These are phyloP conservation scores for Lasiodiplodia citricola DNA, from an alignment of 2,329 filamentous ascomycete species.

Conservation along the genomic window DNA sequence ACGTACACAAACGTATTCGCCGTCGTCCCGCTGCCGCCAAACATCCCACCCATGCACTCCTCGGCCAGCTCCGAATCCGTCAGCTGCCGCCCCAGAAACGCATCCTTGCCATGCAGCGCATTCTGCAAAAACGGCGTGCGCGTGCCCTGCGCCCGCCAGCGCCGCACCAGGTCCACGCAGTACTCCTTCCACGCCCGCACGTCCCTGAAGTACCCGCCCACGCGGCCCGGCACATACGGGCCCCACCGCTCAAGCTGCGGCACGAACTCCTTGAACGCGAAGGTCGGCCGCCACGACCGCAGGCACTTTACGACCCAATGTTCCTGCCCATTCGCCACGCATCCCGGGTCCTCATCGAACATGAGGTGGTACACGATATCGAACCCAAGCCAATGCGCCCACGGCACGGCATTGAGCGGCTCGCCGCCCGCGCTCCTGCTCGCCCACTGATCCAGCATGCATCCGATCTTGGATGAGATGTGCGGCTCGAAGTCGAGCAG, in stretches of 20 bases:
- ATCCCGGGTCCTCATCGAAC: not conserved
- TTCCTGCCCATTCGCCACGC: not conserved
- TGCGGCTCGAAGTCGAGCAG: constrained; percentile 4
- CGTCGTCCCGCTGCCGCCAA: constrained; percentile 22
- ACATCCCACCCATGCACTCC: constrained; percentile 23
- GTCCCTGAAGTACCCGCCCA: constrained; percentile 1
- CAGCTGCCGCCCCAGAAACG: not conserved
- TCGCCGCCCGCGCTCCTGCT: not conserved
- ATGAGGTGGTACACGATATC: constrained; percentile 5
- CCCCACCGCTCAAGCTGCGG: constrained; percentile 5
- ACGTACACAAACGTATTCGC: constrained; percentile 19
- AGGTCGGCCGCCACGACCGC: constrained; percentile 4
- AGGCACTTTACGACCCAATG: not conserved
- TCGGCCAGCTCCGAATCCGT: constrained; percentile 12
- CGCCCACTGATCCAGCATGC: constrained; percentile 5
- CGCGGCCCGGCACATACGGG: not conserved
- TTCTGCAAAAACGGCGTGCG: not conserved
- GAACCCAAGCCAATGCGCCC: constrained; percentile 2
- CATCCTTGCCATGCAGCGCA: not conserved
- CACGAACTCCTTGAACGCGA: constrained; percentile 1
- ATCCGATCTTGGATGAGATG: not conserved
- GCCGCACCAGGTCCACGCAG: not conserved
- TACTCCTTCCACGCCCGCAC: not conserved
- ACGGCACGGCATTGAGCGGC: not conserved
- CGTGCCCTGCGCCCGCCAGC: not conserved